Conservation (phyloP, 2,329 filamentous ascomycete genomes). For the Aspergillus candidus region DNA sequence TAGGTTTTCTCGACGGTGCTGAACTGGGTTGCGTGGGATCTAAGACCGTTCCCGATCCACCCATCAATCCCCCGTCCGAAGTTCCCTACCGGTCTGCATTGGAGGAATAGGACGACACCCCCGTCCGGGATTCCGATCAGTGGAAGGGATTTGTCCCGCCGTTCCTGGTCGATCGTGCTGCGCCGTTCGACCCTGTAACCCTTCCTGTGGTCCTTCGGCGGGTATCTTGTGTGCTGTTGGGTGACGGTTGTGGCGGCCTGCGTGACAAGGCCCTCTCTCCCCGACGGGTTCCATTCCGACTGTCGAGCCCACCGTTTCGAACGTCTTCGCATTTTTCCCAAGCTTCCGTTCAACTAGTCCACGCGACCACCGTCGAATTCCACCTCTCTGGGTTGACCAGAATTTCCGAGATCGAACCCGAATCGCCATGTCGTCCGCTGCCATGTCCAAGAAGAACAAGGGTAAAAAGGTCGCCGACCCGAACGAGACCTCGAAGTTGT, state of each 20-base stretch:
- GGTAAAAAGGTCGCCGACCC: conserved; percentile 78
- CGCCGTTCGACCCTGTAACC: no score
- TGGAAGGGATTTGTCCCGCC: no score
- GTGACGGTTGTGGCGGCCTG: no score
- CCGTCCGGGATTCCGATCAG: no score
- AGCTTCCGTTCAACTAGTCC: conserved; percentile 35
- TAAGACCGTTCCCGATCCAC: no score
- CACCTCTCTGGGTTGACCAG: no score
- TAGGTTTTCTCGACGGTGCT: no score
- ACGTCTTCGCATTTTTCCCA: conserved; percentile 21
- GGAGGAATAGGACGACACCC: no score
- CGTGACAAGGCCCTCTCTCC: conserved; percentile 1
- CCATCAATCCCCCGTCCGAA: no score
- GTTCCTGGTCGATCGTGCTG: no score
- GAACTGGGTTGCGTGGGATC: no score
- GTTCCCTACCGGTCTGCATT: no score
- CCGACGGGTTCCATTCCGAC: conserved; percentile 13
- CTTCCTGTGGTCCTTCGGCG: neutral
- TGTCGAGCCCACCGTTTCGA: conserved; percentile 12
- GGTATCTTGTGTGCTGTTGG: neutral
- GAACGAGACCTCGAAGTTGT: conserved; percentile 82
- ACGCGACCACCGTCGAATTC: conserved; percentile 37
- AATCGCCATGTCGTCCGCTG: conserved; percentile 42
- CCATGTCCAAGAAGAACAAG: conserved; percentile 68
- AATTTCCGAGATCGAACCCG: conserved; percentile 6